Evolutionary conservation across 306 rosid species (phyloP).

Genomic region (Lathyrus sativus): DNA sequence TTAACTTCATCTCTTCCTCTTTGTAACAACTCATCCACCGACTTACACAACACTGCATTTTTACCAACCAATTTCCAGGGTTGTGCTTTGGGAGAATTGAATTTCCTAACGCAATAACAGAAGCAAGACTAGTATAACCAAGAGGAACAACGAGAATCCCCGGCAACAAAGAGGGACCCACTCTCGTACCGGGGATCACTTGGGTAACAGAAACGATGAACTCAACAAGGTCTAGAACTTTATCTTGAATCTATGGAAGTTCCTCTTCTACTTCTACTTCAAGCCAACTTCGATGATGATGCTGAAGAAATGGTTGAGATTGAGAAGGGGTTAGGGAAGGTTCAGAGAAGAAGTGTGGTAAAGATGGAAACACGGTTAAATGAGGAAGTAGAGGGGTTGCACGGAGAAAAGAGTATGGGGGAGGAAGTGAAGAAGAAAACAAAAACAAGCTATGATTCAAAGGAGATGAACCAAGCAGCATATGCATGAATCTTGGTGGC

Average conservation of each 20-base stretch:
- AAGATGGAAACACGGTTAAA: too few species aligned
- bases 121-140: conserved; percentile 67
- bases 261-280: conserved; percentile 84
- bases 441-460: too few species aligned
- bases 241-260: conserved; percentile 91
- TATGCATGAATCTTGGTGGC: too few species aligned
- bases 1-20: conserved; percentile 61
- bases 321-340: not conserved
- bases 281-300: conserved; percentile 28
- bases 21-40: conserved; percentile 67
- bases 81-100: conserved; percentile 78
- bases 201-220: conserved; percentile 90
- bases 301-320: not conserved
- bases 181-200: conserved; percentile 88
- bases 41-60: conserved; percentile 69
- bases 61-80: conserved; percentile 80
- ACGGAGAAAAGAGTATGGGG: too few species aligned
- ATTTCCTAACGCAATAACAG: conserved; percentile 68
- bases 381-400: too few species aligned
- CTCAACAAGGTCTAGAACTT: conserved; percentile 88
- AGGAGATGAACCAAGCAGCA: too few species aligned
- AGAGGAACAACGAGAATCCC: conserved; percentile 90
- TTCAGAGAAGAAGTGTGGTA: conserved; percentile 25
- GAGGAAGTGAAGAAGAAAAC: too few species aligned
- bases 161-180: conserved; percentile 78